These are phyloP conservation scores for Colletotrichum lentis DNA, from an alignment of 2,329 filamentous ascomycete genomes.

Conservation along the genomic window DNA sequence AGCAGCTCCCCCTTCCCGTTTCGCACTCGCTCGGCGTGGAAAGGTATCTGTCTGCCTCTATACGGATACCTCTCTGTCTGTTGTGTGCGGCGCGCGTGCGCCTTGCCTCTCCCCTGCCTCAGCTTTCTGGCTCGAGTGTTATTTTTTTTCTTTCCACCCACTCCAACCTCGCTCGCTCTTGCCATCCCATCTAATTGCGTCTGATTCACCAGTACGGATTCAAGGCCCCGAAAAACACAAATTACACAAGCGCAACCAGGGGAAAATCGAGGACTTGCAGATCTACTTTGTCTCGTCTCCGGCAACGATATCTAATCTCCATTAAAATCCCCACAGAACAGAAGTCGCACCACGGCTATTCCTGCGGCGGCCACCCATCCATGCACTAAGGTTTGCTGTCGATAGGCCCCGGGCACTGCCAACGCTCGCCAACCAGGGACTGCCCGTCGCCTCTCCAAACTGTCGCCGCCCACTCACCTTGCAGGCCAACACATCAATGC, in stretches of 20 bases:
- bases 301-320: conserved; percentile 23
- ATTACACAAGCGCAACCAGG: not conserved
- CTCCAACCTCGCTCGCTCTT: conserved; percentile 31
- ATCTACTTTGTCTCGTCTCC: conserved; percentile 28
- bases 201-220: conserved; percentile 30
- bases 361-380: conserved; percentile 35
- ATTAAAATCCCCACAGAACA: conserved; percentile 35
- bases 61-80: not conserved
- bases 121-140: conserved; percentile 9
- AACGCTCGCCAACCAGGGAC: conserved; percentile 37
- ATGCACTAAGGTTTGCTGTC: conserved; percentile 38
- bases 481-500: conserved; percentile 59
- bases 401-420: conserved; percentile 37
- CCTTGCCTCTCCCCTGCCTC: conserved; percentile 14
- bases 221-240: not conserved
- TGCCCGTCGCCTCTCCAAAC: conserved; percentile 39
- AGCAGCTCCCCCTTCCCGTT: conserved; percentile 17
- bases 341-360: conserved; percentile 36
- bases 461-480: conserved; percentile 46
- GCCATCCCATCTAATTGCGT: conserved; percentile 36
- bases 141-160: conserved; percentile 7
- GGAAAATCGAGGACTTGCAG: not conserved
- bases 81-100: conserved; percentile 6
- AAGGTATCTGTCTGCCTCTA: not conserved
- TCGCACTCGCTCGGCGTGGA: conserved; percentile 21